Evolutionary conservation across 1,284 basidiomycete genomes (phyloP), one percentile per base, ranked within the genome.

Genomic region (Amylostereum chailletii): DNA sequence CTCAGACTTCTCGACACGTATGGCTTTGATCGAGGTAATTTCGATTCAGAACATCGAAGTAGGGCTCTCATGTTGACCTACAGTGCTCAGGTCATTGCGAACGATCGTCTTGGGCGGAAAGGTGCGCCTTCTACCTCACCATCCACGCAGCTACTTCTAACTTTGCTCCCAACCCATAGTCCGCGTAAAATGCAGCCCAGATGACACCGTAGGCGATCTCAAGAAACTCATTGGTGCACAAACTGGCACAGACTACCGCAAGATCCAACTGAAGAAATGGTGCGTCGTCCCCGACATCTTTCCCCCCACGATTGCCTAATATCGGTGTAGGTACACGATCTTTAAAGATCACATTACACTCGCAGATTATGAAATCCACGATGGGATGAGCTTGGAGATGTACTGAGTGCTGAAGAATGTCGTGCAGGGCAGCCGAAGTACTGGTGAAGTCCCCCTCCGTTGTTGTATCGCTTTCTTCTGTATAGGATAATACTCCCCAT

Each of bases 261-360:
- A 98, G 79, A 97, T 99, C 54, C 80, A 87, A 61, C 71, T 99
- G 48, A 99, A 97, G 83, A 98, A 98, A 79, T 97, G 94, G 94
- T 87, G 55, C 53, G 84, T 67, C 37, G 4, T 8, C 2, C 31
- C 38, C 34, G 33, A 37, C 30, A 36, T 47, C 6, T 27, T 34
- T 48, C 33, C 42, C 29, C 41, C 46, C 29, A 31, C 34, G 42
- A 39, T 51, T 40, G 32, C 47, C 11, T 8, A 37, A 42, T 34
- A 37, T 19, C 54, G 27, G n/a, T 7, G 7, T 30, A 92, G 90
- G 91, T 94, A 94, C 65, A 94, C 79, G 1, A 86, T 83, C 45
- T 95, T 85, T 75, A 95, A 95, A 68, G 92, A 95, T 63, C 91
- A 97, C 64, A 95, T 99, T 61, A 90, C 91, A 4, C 77, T 99